These are phyloP conservation scores for Malus domestica DNA, from an alignment of 306 rosid species.

Conservation along the genomic window ASM211411v1 NC_041794.1:30785001-30785500, in stretches of 20 bases:
- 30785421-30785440: not conserved
- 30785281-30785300: not conserved
- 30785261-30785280: not conserved
- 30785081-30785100: no score
- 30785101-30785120: no score
- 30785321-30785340: not conserved
- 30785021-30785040: no score
- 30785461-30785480: not conserved
- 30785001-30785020: no score
- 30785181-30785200: no score
- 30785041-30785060: no score
- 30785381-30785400: not conserved
- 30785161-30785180: not conserved
- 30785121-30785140: no score
- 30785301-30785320: not conserved
- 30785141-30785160: no score
- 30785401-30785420: not conserved
- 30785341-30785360: not conserved
- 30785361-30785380: no score
- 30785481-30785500: not conserved
- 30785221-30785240: not conserved
- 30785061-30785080: no score
- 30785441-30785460: not conserved
- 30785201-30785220: not conserved
- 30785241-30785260: not conserved